phyloP scores from a whole-genome alignment of 2,329 filamentous ascomycete species.

The Colletotrichum godetiae region DNA sequence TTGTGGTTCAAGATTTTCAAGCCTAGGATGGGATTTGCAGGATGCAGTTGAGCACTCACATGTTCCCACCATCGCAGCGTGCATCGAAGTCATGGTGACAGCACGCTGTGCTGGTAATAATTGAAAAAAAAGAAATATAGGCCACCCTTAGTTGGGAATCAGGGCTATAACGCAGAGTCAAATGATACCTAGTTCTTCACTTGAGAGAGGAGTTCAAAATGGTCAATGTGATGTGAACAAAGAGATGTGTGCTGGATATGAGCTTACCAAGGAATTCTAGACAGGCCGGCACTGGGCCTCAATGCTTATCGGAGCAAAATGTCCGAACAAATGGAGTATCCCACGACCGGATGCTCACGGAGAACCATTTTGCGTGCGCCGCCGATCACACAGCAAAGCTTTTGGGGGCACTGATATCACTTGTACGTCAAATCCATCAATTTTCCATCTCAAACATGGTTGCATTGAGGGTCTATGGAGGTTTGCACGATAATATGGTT shows the following conservation, averaged over 20 bases:
- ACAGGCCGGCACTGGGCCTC: neutral
- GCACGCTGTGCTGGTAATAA: slow-evolving; percentile 19
- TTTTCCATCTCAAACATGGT: slow-evolving; percentile 1
- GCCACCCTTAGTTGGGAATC: slow-evolving; percentile 6
- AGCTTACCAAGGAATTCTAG: neutral
- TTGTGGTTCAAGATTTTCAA: slow-evolving; percentile 6
- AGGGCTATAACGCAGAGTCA: slow-evolving; percentile 29
- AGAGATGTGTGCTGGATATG: neutral
- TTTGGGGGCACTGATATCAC: slow-evolving; percentile 29
- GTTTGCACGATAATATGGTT: slow-evolving; percentile 7
- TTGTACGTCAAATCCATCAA: slow-evolving; percentile 28
- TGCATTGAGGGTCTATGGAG: slow-evolving; percentile 2
- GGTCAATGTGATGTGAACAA: neutral
- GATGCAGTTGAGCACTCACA: slow-evolving; percentile 18
- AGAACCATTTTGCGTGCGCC: neutral
- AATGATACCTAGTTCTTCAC: slow-evolving; percentile 32
- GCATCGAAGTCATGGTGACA: slow-evolving; percentile 4
- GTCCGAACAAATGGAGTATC: slow-evolving; percentile 17
- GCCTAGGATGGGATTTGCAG: slow-evolving; percentile 17
- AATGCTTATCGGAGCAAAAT: neutral
- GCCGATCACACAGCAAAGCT: slow-evolving; percentile 5
- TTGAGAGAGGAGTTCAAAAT: neutral
- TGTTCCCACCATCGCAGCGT: slow-evolving; percentile 9
- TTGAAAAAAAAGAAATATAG: slow-evolving; percentile 27
- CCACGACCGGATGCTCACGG: slow-evolving; percentile 2